Evolutionary conservation across 331 rosid genomes (phyloP).

Genomic region (Erythrophleum ivorense): DNA sequence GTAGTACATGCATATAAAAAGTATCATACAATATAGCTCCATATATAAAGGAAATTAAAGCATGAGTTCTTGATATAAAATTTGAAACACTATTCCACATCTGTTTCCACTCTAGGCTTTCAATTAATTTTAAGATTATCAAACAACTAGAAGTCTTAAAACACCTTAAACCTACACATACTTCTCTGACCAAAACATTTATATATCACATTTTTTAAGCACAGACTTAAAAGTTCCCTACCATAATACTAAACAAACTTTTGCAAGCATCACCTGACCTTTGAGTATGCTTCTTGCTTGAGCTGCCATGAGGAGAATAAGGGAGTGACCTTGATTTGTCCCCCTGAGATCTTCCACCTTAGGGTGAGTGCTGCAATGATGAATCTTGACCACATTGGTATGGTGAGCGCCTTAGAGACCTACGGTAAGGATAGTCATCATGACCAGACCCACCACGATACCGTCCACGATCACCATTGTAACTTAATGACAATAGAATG

Average conservation of each 20-base stretch:
- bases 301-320: slow-evolving; percentile 72
- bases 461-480: slow-evolving; percentile 57
- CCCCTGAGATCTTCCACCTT: slow-evolving; percentile 84
- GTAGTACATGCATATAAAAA: not conserved
- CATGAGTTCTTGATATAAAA: not conserved
- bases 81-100: not conserved
- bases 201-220: not conserved
- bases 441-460: slow-evolving; percentile 70
- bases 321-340: slow-evolving; percentile 76
- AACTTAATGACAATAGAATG: slow-evolving; percentile 41
- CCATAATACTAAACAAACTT: slow-evolving; percentile 5
- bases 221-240: slow-evolving; percentile 1
- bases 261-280: slow-evolving; percentile 59
- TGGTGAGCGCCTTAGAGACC: slow-evolving; percentile 90
- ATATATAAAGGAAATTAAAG: no score
- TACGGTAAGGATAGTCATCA: no score
- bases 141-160: not conserved
- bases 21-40: no score
- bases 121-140: not conserved
- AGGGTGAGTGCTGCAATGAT: slow-evolving; percentile 72
- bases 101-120: not conserved
- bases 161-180: not conserved
- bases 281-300: slow-evolving; percentile 68
- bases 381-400: slow-evolving; percentile 73
- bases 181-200: not conserved